Evolutionary conservation across 2,329 filamentous ascomycete species (phyloP).

Genomic region (Xylariaceae sp.): DNA sequence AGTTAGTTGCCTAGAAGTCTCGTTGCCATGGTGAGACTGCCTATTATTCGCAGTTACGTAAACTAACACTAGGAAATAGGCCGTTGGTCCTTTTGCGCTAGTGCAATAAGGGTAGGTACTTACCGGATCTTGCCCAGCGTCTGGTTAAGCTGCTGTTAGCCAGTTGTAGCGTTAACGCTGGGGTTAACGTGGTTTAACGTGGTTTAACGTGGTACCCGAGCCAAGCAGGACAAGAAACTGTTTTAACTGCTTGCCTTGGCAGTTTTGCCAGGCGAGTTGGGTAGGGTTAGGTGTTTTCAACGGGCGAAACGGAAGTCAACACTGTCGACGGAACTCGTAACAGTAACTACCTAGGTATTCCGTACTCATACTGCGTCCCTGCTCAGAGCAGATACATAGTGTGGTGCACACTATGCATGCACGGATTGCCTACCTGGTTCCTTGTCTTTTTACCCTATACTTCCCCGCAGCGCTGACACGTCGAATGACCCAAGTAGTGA

Average conservation of each 20-base stretch:
- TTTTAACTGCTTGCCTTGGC: neutral
- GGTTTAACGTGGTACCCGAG: too few species aligned
- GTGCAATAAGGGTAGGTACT: neutral
- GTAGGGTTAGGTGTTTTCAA: neutral
- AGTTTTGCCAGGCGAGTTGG: neutral
- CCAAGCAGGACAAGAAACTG: too few species aligned
- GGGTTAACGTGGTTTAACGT: too few species aligned
- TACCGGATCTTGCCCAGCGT: neutral
- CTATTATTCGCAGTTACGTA: neutral
- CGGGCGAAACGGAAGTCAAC: too few species aligned
- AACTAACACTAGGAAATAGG: neutral
- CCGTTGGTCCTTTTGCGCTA: neutral
- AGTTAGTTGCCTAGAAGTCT: too few species aligned
- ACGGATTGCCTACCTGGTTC: neutral
- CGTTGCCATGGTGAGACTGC: too few species aligned
- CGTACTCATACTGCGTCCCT: too few species aligned
- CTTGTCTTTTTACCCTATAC: neutral
- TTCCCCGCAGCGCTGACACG: slow-evolving; percentile 13
- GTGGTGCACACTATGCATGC: neutral
- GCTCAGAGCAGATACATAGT: neutral
- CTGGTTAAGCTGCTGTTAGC: neutral
- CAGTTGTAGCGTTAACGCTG: too few species aligned
- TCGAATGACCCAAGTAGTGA: slow-evolving; percentile 13
- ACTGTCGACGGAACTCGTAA: too few species aligned
- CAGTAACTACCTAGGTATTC: too few species aligned